Evolutionary conservation across 805 yeast species (phyloP).

Genomic region (Ogataea paraovalis): DNA sequence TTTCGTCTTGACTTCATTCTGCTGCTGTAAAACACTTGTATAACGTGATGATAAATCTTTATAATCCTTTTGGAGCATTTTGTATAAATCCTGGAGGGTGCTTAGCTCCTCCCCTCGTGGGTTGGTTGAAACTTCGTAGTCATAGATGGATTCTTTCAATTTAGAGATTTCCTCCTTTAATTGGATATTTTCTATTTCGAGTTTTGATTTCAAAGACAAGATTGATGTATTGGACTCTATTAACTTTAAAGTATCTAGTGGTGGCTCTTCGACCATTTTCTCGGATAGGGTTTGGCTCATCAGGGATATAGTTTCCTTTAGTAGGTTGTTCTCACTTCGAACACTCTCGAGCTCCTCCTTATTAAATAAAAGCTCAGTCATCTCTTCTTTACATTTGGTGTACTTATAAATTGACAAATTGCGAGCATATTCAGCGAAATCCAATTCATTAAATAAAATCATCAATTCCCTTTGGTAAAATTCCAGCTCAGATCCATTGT

Average conservation of each 20-base stretch:
- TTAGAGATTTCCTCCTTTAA: background rate
- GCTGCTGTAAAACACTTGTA: background rate
- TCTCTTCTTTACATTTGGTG: conserved; percentile 30
- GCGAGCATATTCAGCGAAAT: conserved; percentile 52
- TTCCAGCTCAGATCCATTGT: conserved; percentile 21
- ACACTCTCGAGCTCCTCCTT: background rate
- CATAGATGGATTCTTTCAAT: background rate
- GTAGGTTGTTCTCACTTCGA: conserved; percentile 6
- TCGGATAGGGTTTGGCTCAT: background rate
- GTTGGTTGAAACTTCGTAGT: background rate
- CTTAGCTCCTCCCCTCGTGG: background rate
- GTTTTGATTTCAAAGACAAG: background rate
- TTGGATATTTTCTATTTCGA: background rate
- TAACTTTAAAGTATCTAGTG: background rate
- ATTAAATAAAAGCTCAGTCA: conserved; percentile 18
- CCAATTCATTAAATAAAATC: conserved; percentile 55
- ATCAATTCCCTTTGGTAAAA: conserved; percentile 57
- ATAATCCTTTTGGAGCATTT: background rate
- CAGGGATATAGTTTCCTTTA: background rate
- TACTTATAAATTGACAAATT: conserved; percentile 29
- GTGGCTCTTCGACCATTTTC: too few species aligned
- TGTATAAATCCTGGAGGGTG: background rate
- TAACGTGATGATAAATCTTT: background rate
- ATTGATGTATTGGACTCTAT: background rate
- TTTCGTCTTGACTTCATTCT: background rate